Evolutionary conservation across 139 green algal species (phyloP), one percentile per base, ranked within the genome.

Genomic region (Closterium sp.): DNA sequence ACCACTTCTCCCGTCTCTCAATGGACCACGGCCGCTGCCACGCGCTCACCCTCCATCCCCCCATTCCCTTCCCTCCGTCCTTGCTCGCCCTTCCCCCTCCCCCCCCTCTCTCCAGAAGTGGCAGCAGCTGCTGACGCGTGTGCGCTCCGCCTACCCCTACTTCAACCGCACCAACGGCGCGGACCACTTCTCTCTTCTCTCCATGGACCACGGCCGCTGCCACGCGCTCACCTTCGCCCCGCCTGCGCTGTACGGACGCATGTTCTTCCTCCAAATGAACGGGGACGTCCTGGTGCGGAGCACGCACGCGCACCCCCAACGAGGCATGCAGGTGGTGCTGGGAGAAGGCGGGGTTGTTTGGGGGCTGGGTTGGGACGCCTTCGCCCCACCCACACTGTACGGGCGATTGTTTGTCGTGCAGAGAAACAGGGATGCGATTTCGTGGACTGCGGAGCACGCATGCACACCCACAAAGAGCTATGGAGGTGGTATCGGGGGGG

Each of bases 161-260:
- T 94, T 87, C 69, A 87, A 87, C 88, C 84, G 90, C 34, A 89
- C n/a, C 10, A 76, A 89, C n/a, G 92, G 92, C 3, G 34, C 89
- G 31, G 92, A 94, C 31, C 92, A 94, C 55, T 83, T 94, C 19
- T 91, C 84, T 31, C 69, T 92, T 4, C n/a, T 55, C 33, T 31
- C 85, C 4, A 30, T 1, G 1, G 85, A 88, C 31, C 85, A 88
- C 85, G 85, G 28, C 8, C 85, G 85, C 31, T 88, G 85, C 85
- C 33, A 32, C 9, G 85, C 31, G 8, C 85, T 88, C 31, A 34
- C 85, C 33, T 88, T 55, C 34, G 8, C 25, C 9, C 30, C 32
- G 25, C 85, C 85, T 23, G 6, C 33, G 30, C 30, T 55, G 25
- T 69, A 69, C 43, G 43, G 12, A 16, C 10, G 9, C 43, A 69